A percentile compares a stretch with the other conserved stretches of the same genome.
Conservation (phyloP, 805 yeast genomes). For the Komagataella populi region DNA sequence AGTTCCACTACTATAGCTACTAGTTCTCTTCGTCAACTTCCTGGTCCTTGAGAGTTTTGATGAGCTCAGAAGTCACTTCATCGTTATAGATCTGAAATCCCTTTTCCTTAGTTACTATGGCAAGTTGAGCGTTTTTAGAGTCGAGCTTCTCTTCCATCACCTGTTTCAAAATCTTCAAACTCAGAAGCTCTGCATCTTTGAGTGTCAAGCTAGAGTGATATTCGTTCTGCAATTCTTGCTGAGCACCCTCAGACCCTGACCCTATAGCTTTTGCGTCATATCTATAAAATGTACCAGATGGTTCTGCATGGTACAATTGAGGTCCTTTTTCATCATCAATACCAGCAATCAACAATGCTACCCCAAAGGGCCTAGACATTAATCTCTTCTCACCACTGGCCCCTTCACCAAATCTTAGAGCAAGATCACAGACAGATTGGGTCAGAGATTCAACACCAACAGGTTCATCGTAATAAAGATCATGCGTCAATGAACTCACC, state of each 20-base stretch:
- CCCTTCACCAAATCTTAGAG: slow-evolving; percentile 93
- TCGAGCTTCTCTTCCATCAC: slow-evolving; percentile 99
- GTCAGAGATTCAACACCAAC: slow-evolving; percentile 89
- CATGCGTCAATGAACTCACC: slow-evolving; percentile 77
- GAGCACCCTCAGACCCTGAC: slow-evolving; percentile 98
- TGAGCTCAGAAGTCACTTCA: slow-evolving; percentile 70
- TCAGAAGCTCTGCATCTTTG: slow-evolving; percentile 83
- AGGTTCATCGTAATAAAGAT: slow-evolving; percentile 81
- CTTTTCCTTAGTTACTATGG: slow-evolving; percentile 74
- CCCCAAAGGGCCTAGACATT: slow-evolving; percentile 99
- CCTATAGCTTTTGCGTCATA: slow-evolving; percentile 99
- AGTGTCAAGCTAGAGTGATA: slow-evolving; percentile 87
- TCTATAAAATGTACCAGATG: slow-evolving; percentile 94
- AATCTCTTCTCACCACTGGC: slow-evolving; percentile 89
- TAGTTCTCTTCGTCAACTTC: slow-evolving; percentile 30
- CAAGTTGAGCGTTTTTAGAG: slow-evolving; percentile 88
- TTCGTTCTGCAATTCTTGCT: slow-evolving; percentile 92
- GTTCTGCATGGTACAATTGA: slow-evolving; percentile 96
- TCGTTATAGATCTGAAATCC: slow-evolving; percentile 83
- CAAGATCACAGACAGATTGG: slow-evolving; percentile 93
- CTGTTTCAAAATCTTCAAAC: slow-evolving; percentile 83
- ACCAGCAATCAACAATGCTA: slow-evolving; percentile 92
- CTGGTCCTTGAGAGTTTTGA: slow-evolving; percentile 62
- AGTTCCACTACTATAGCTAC: slow-evolving; percentile 4
- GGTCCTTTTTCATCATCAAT: slow-evolving; percentile 88